Conservation (phyloP, 345 rosid species). For the Syzygium jambos region DNA sequence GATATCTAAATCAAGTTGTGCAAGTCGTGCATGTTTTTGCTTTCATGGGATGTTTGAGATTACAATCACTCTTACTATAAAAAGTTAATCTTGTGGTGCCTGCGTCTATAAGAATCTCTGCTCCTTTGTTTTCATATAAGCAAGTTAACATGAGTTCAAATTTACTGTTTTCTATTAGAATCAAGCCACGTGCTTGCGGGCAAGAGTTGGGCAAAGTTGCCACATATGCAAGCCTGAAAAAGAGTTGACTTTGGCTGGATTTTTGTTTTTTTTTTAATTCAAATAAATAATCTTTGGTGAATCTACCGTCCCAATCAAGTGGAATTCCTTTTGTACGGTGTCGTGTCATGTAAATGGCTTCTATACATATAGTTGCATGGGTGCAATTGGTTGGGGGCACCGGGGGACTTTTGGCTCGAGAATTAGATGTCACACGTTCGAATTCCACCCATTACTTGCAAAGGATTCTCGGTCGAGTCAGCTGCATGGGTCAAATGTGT, state of each 20-base stretch:
- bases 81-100: background rate
- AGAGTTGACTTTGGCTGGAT: background rate
- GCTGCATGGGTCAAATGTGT: background rate
- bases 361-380: background rate
- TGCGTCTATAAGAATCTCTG: background rate
- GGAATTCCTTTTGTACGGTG: background rate
- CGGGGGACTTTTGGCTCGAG: rapidly evolving
- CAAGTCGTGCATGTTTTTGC: background rate
- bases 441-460: background rate
- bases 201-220: background rate
- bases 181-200: background rate
- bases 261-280: background rate
- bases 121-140: background rate
- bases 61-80: too few species aligned
- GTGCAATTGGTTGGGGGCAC: background rate
- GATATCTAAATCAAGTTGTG: too few species aligned
- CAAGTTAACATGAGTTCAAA: background rate
- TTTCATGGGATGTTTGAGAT: background rate
- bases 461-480: rapidly evolving
- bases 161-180: background rate
- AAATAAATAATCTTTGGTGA: background rate
- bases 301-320: background rate
- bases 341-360: background rate
- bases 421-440: background rate
- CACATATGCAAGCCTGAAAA: background rate